Evolutionary conservation across 352 stramenopile species (phyloP), one percentile per base, ranked within the genome.

Genomic region (Phytophthora foliorum): DNA sequence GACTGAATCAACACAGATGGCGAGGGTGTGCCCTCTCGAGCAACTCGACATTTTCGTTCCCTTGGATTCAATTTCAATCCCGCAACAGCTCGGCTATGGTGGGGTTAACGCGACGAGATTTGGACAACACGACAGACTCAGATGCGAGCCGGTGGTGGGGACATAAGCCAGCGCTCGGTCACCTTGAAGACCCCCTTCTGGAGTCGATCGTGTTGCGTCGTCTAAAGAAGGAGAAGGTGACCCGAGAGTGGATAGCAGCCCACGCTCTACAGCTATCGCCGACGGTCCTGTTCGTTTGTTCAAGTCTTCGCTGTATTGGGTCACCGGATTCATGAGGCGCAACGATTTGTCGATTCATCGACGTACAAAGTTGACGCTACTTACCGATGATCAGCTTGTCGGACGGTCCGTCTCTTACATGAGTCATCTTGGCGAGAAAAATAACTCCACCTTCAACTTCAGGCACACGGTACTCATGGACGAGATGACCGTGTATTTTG

Each of bases 401-500:
- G 7, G 34, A 9, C 11, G 34, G 2, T 4, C 34, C 11, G 11
- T 39, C 6, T 39, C 7, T 16, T 39, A 17, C 34, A 39, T 39
- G 34, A 39, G 11, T 4, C 14, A 39, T 16, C 34, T 39, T 9
- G 34, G 7, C 34, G 11, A 39, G 34, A 39, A 17, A 2, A 39
- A 39, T n/a, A n/a, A n/a, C n/a, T n/a, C n/a, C n/a, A n/a, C n/a
- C n/a, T n/a, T n/a, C n/a, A n/a, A n/a, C n/a, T n/a, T n/a, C n/a
- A n/a, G n/a, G n/a, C n/a, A n/a, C n/a, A n/a, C n/a, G 34, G 17
- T 41, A 17, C 27, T 39, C 6, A 42, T 54, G 27, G 25, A 54
- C 17, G 48, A 54, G 14, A 4, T 16, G 48, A 42, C 48, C n/a
- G 14, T 34, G 2, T 39, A 34, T 56, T 56, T 56, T 44, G 49